Percentiles rank a stretch among this genome's conserved stretches.
Evolutionary conservation across 2,329 filamentous ascomycete species (phyloP).

Genomic region (Graphilbum fragrans): DNA sequence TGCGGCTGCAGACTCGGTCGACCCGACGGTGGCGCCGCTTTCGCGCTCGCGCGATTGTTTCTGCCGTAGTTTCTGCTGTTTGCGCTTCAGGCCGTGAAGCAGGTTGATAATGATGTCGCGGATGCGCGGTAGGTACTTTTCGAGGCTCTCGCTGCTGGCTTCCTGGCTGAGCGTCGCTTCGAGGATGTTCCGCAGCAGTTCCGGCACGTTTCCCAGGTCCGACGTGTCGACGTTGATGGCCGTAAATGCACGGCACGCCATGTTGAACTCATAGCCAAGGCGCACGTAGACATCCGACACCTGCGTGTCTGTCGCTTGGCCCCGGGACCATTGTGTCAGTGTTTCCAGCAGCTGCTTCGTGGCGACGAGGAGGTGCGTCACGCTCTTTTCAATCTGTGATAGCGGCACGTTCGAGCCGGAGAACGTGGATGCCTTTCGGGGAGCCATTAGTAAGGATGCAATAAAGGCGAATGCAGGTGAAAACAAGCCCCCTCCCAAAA

Average conservation of each 20-base stretch:
- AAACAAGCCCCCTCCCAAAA: too few species aligned
- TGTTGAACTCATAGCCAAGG: constrained; percentile 97
- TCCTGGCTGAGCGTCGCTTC: constrained; percentile 96
- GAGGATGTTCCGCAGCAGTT: constrained; percentile 77
- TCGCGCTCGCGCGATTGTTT: constrained; percentile 47
- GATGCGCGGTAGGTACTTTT: constrained; percentile 86
- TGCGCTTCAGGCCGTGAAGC: constrained; percentile 89
- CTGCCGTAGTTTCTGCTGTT: constrained; percentile 76
- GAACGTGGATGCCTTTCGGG: constrained; percentile 33
- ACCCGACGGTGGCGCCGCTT: constrained; percentile 41
- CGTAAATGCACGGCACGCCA: constrained; percentile 92
- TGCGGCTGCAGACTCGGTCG: constrained; percentile 12
- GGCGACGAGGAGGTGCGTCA: constrained; percentile 91
- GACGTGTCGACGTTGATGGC: constrained; percentile 93
- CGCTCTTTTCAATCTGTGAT: constrained; percentile 97
- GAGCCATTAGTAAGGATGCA: constrained; percentile 6
- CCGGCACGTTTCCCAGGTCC: constrained; percentile 90
- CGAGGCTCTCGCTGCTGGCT: constrained; percentile 83
- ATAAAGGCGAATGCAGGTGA: not conserved
- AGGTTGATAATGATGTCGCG: constrained; percentile 98
- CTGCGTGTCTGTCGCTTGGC: constrained; percentile 81
- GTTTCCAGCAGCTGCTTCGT: constrained; percentile 98
- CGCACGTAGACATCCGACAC: constrained; percentile 98
- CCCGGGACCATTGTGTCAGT: constrained; percentile 92
- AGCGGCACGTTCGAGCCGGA: constrained; percentile 42